phyloP scores from a whole-genome alignment of 73 alveolate species.

The Blepharisma japonicum region DNA sequence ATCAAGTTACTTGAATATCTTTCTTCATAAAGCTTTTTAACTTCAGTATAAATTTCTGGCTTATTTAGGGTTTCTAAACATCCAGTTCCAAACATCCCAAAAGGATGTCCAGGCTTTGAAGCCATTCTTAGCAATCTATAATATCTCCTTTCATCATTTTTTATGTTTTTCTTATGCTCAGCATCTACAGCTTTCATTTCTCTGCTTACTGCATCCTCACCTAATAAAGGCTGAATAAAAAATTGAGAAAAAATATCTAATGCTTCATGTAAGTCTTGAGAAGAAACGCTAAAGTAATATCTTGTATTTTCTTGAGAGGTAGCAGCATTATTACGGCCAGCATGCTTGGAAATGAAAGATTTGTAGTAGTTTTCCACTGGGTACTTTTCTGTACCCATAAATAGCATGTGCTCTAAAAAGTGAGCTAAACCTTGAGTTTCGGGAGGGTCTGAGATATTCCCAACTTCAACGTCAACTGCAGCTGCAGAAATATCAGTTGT shows the following conservation, averaged over 20 bases:
- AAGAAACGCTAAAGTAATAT: conserved; percentile 73
- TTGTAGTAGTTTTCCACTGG: conserved; percentile 69
- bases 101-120: conserved; percentile 58
- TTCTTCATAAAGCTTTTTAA: conserved; percentile 69
- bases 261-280: conserved; percentile 73
- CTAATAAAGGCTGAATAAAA: conserved; percentile 77
- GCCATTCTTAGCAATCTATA: conserved; percentile 48
- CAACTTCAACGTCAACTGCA: conserved; percentile 63
- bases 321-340: conserved; percentile 92
- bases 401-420: conserved; percentile 69
- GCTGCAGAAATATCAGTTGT: conserved; percentile 58
- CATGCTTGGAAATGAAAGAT: conserved; percentile 36
- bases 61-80: conserved; percentile 64
- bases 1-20: conserved; percentile 79
- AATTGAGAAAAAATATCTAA: conserved; percentile 87
- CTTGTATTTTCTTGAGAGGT: conserved; percentile 77
- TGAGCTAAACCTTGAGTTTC: conserved; percentile 66
- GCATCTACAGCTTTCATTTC: conserved; percentile 94
- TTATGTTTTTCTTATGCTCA: conserved; percentile 62
- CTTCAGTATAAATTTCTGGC: conserved; percentile 76
- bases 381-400: conserved; percentile 91
- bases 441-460: conserved; percentile 50
- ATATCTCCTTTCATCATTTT: conserved; percentile 70
- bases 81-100: conserved; percentile 78
- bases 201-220: conserved; percentile 70